These are phyloP conservation scores for Medicago lupulina DNA, from an alignment of 306 rosid species.

Conservation along the genomic window DNA sequence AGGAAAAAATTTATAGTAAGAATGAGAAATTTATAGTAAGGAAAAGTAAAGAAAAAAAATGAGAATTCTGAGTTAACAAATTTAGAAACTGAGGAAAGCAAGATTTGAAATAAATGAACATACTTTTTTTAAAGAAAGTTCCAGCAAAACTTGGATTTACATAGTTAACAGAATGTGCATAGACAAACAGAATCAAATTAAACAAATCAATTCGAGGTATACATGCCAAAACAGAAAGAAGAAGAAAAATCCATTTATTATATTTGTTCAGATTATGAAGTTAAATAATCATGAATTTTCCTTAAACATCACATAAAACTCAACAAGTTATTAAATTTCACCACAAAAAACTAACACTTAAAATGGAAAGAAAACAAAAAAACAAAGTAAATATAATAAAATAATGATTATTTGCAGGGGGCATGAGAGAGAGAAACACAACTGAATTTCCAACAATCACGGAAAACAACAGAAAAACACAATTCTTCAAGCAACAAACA, in stretches of 20 bases:
- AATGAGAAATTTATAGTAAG: not conserved
- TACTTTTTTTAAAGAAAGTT: not conserved
- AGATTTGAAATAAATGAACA: not conserved
- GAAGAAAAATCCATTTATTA: not conserved
- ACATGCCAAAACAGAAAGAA: not conserved
- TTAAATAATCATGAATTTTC: slow-evolving; percentile 9
- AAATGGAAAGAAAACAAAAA: not conserved
- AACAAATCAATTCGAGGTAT: slow-evolving; percentile 8
- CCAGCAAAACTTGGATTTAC: slow-evolving; percentile 18
- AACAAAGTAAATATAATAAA: too few relatives aligned
- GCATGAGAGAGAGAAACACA: not conserved
- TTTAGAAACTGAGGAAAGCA: not conserved
- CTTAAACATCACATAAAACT: slow-evolving; percentile 12
- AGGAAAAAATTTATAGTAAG: slow-evolving; percentile 3
- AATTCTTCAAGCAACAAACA: slow-evolving; percentile 32
- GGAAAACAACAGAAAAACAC: slow-evolving; percentile 5
- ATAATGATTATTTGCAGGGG: too few relatives aligned
- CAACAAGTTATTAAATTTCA: not conserved
- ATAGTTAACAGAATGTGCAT: slow-evolving; percentile 1
- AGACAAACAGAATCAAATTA: slow-evolving; percentile 13
- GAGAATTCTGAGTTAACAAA: not conserved
- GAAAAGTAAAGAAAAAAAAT: not conserved
- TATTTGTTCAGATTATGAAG: too few relatives aligned
- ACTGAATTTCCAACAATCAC: slow-evolving; percentile 28
- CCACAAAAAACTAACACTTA: not conserved